Evolutionary conservation across 441 rosid genomes (phyloP), one percentile per base, ranked within the genome.

Genomic region (Populus hybrid): DNA sequence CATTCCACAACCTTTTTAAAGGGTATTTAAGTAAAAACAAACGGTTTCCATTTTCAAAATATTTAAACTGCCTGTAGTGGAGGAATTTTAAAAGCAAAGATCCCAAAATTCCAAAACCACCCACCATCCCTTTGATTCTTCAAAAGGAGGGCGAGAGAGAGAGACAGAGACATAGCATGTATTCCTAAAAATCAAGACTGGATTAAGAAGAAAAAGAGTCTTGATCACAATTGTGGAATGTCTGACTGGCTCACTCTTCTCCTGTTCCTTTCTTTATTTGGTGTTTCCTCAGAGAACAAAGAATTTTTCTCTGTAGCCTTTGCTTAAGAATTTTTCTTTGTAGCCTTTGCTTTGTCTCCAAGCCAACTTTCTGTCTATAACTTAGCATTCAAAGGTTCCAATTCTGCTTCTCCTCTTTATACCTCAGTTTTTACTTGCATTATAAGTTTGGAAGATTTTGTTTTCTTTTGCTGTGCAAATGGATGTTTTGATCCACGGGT

Each of bases 301-400:
- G 69, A 80, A 85, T 63, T 80, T 81, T 78, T 77, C 59, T 70
- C 73, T 68, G 59, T 38, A 46, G 57, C 69, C 82, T 85, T 87
- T 85, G 89, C 95, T 91, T 86, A 32, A 32, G 34, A 32, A 32
- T 32, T 32, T 32, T 32, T 32, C 5, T 3, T 4, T 4, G 5
- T 42, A 46, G 57, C 69, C 82, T 85, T 87, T 85, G 89, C 95
- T 91, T 86, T 86, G 82, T 86, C 68, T 81, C 79, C 87, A 90
- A 86, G 92, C 93, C 86, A 87, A 84, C 87, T 83, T 82, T 78
- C 34, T 78, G 24, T 68, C 72, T 32, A 23, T 30, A 59, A 71
- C 64, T 18, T 24, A 14, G 73, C 78, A 76, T 24, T n/a, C 67
- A 2, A 8, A 74, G 77, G 65, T 38, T 81, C 81, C 57, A 20